phyloP scores from a whole-genome alignment of 257 asterid genomes.

The Ajuga chamaepitys region DNA sequence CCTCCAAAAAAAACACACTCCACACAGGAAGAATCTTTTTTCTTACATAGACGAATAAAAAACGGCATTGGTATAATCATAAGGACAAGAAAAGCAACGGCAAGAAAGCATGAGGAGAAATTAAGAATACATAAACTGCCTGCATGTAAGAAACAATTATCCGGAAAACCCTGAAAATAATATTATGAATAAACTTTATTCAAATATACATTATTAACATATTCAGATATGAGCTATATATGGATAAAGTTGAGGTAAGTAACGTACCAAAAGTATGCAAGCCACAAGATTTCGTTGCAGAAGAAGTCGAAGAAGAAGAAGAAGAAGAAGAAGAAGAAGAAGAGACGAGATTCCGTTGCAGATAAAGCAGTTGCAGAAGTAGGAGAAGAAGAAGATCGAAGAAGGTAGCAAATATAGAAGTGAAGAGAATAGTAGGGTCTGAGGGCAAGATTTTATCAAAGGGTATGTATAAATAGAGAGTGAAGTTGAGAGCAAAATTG shows the following conservation, averaged over 20 bases:
- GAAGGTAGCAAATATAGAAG: constrained; percentile 7
- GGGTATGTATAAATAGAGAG: constrained; percentile 17
- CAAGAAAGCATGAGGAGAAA: constrained; percentile 16
- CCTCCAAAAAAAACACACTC: neutral
- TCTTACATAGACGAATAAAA: constrained; percentile 15
- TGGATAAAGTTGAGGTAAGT: neutral
- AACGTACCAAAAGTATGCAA: constrained; percentile 24
- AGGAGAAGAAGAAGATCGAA: neutral
- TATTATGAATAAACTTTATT: neutral
- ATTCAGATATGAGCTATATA: neutral
- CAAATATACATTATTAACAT: neutral
- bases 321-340: constrained; percentile 12
- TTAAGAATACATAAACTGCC: neutral
- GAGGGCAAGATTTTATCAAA: constrained; percentile 6
- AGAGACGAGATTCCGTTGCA: constrained; percentile 17
- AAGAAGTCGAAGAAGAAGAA: neutral
- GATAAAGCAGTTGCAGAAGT: neutral
- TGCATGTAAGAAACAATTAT: neutral
- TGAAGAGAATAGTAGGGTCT: constrained; percentile 27
- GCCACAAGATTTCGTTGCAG: constrained; percentile 17
- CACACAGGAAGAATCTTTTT: constrained; percentile 29
- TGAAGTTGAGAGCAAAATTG: neutral
- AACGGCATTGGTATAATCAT: constrained; percentile 22
- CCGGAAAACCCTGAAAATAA: neutral
- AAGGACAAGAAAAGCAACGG: constrained; percentile 18